Evolutionary conservation across 2,329 filamentous ascomycete species (phyloP).

Genomic region (Monosporascus sp.): DNA sequence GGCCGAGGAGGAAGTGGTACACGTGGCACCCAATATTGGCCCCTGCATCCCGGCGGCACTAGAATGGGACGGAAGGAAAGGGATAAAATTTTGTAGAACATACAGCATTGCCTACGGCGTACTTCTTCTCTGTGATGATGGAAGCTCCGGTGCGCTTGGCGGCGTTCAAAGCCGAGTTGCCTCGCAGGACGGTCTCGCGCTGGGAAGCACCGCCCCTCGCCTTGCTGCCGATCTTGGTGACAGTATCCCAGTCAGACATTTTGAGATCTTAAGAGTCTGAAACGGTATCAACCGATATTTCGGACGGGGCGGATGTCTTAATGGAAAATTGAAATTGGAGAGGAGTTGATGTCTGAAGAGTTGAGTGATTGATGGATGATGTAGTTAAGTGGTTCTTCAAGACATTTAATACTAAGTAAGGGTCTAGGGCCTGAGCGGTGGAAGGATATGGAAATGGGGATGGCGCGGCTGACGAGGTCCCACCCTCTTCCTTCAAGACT

Average conservation of each 20-base stretch:
- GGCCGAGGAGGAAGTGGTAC: neutral
- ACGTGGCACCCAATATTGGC: neutral
- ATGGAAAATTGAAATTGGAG: too few species aligned
- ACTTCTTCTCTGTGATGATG: conserved; percentile 90
- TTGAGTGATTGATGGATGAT: too few species aligned
- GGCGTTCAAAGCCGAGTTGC: conserved; percentile 79
- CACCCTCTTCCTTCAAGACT: too few species aligned
- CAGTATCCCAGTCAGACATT: conserved; percentile 77
- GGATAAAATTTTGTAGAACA: conserved; percentile 27
- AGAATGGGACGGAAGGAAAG: neutral
- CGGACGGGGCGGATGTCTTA: too few species aligned
- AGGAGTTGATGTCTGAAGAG: too few species aligned
- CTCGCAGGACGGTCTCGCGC: conserved; percentile 85
- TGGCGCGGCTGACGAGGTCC: too few species aligned
- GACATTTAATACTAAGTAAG: too few species aligned
- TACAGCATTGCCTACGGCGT: conserved; percentile 70
- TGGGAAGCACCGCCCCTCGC: conserved; percentile 58
- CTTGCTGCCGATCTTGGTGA: conserved; percentile 93
- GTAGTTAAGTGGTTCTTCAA: too few species aligned
- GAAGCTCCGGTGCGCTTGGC: conserved; percentile 75
- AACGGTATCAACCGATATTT: too few species aligned
- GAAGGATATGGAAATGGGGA: too few species aligned
- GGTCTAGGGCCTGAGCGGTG: too few species aligned
- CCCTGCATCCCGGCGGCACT: neutral
- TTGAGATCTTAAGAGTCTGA: conserved; percentile 32